phyloP scores from a whole-genome alignment of 2,329 filamentous ascomycete species.

The Penicillium sp. region DNA sequence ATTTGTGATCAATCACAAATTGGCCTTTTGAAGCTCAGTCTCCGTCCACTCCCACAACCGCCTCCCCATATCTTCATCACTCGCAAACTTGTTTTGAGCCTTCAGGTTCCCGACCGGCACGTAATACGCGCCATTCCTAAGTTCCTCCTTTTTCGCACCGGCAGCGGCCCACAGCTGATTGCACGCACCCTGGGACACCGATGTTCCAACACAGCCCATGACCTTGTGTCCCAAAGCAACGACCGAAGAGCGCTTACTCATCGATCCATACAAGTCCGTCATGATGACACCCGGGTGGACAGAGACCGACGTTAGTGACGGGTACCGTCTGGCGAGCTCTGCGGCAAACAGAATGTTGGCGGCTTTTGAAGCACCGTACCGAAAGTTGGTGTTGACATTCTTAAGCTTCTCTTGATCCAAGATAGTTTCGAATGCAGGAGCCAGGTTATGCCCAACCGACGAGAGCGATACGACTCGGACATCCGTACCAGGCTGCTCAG shows the following conservation, averaged over 20 bases:
- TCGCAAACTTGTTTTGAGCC: constrained; percentile 27
- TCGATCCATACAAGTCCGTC: constrained; percentile 33
- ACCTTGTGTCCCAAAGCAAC: constrained; percentile 12
- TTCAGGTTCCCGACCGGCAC: constrained; percentile 32
- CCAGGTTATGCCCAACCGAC: constrained; percentile 32
- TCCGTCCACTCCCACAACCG: constrained; percentile 40
- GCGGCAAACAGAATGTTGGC: constrained; percentile 50
- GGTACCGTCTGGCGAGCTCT: constrained; percentile 43
- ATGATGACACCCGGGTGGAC: constrained; percentile 51
- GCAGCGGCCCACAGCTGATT: constrained; percentile 35
- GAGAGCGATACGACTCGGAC: constrained; percentile 32
- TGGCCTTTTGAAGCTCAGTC: constrained; percentile 25
- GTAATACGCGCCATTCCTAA: constrained; percentile 34
- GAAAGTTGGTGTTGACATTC: constrained; percentile 32
- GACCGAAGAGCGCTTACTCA: constrained; percentile 10
- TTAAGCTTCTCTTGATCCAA: constrained; percentile 33
- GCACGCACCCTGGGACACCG: constrained; percentile 23
- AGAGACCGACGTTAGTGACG: constrained; percentile 39
- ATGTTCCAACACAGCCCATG: constrained; percentile 21
- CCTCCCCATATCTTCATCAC: constrained; percentile 27
- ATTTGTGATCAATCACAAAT: background rate
- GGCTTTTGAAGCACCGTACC: constrained; percentile 50
- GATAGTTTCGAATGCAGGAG: constrained; percentile 31
- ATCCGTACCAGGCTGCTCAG: constrained; percentile 25
- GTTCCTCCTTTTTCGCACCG: constrained; percentile 25